Evolutionary conservation across 495 filamentous ascomycete species (phyloP).

Genomic region (Amphirosellinia nigrospora): DNA sequence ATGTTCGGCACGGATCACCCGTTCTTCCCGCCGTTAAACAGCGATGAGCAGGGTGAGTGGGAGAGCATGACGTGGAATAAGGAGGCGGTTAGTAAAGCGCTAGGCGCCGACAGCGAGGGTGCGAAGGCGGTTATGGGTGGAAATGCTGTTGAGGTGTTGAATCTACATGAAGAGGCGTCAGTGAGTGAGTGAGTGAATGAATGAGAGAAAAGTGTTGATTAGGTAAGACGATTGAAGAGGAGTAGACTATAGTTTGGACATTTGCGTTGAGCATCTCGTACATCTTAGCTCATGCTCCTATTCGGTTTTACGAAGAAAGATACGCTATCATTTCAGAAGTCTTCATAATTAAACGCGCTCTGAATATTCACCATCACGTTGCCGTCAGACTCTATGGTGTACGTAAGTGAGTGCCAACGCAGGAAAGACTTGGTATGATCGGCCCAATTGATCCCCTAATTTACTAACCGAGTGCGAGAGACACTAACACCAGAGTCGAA

Average conservation of each 20-base stretch:
- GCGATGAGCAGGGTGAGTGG: slow-evolving; percentile 70
- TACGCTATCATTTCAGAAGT: not conserved
- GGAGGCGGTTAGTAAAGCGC: slow-evolving; percentile 66
- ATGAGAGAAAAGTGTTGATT: not conserved
- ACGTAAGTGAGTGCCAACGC: not conserved
- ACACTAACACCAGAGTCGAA: no score
- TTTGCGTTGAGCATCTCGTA: not conserved
- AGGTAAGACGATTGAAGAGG: no score
- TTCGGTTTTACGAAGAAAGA: not conserved
- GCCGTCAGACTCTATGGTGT: not conserved
- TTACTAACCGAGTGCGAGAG: not conserved
- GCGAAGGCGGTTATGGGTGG: slow-evolving; percentile 65
- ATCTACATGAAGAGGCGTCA: slow-evolving; percentile 51
- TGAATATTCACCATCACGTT: not conserved
- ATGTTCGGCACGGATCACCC: slow-evolving; percentile 94
- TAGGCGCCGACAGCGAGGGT: slow-evolving; percentile 58
- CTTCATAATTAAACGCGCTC: not conserved
- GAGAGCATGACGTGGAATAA: slow-evolving; percentile 82
- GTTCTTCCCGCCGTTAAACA: slow-evolving; percentile 84
- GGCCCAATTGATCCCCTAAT: not conserved
- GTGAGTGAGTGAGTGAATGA: not conserved
- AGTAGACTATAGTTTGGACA: not conserved
- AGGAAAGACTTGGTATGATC: not conserved
- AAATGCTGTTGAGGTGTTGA: slow-evolving; percentile 71
- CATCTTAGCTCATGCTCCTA: not conserved